These are phyloP conservation scores for Aspergillus conjunctus DNA, from an alignment of 495 filamentous ascomycete genomes.

Conservation along the genomic window DNA sequence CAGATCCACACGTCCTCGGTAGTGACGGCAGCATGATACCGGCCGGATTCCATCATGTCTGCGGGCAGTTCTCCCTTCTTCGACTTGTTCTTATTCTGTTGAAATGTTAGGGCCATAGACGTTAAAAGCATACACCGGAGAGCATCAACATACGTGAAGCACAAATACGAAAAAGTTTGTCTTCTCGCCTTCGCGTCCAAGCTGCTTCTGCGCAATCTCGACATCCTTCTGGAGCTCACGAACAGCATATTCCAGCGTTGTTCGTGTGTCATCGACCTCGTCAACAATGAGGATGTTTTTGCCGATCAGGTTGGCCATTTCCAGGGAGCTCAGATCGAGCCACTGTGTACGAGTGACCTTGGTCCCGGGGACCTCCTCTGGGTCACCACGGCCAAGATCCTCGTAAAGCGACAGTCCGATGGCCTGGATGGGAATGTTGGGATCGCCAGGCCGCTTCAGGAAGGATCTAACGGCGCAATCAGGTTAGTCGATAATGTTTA, in stretches of 20 bases:
- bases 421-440: conserved; percentile 99
- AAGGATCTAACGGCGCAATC: conserved; percentile 64
- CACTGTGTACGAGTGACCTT: conserved; percentile 98
- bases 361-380: conserved; percentile 76
- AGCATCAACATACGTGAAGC: conserved; percentile 71
- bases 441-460: conserved; percentile 81
- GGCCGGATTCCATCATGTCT: conserved; percentile 72
- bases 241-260: conserved; percentile 95
- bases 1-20: conserved; percentile 95
- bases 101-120: background rate
- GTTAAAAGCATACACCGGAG: conserved; percentile 10
- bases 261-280: conserved; percentile 97
- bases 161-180: conserved; percentile 94
- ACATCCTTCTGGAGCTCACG: conserved; percentile 96
- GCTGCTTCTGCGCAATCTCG: conserved; percentile 70
- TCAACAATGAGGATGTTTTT: conserved; percentile 98
- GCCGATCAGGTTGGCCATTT: conserved; percentile 90
- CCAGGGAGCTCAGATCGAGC: conserved; percentile 86
- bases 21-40: conserved; percentile 85
- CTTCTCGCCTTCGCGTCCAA: conserved; percentile 68
- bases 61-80: conserved; percentile 88
- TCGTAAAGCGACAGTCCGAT: conserved; percentile 98
- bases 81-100: conserved; percentile 89
- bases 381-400: conserved; percentile 62
- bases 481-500: too few relatives aligned